Evolutionary conservation across 1,284 basidiomycete species (phyloP), one percentile per base, ranked within the genome.

Genomic region (Malassezia psittaci): DNA sequence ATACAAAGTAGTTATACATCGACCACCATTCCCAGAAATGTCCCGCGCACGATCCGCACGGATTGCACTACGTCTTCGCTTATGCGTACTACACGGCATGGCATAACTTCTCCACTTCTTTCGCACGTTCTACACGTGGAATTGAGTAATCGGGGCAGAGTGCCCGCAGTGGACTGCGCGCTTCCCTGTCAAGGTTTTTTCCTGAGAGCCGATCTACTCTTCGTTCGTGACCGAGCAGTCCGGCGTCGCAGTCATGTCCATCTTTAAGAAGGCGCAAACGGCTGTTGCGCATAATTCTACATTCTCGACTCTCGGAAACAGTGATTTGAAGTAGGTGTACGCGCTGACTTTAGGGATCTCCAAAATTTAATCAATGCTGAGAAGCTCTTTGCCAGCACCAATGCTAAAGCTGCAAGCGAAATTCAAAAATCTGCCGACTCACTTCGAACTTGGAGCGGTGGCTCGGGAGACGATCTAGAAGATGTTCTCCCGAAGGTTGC

Each of bases 301-400:
- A 2, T 54, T 71, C 24, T 79, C 83, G 0, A 77, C 90, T 3
- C 82, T 79, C 11, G 88, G 85, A 0, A 90, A 90, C 72, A 83
- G 84, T 67, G 90, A 93, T 72, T 77, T 90, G 13, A 79, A 85
- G 33, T 81, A 83, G 0, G 49, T 51, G 32, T 2, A 11, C 3
- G 2, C 7, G 8, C 9, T 18, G 32, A 19, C 32, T 18, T 8
- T 36, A 51, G 49, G 40, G 29, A 47, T n/a, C 78, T 94, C 5
- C 90, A 94, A 72, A 88, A 90, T 67, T 79, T 93, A 61, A 96
- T 96, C 60, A 85, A 83, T 2, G 81, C 85, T 0, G 90, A 96
- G 77, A 96, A 96, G 78, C 77, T 80, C 5, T 85, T 91, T 13
- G 78, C 93, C 42, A 78, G 81, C 51, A 82, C 83, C 82, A 86